phyloP scores from a whole-genome alignment of 2,329 filamentous ascomycete species.

The Alternaria brassicae region DNA sequence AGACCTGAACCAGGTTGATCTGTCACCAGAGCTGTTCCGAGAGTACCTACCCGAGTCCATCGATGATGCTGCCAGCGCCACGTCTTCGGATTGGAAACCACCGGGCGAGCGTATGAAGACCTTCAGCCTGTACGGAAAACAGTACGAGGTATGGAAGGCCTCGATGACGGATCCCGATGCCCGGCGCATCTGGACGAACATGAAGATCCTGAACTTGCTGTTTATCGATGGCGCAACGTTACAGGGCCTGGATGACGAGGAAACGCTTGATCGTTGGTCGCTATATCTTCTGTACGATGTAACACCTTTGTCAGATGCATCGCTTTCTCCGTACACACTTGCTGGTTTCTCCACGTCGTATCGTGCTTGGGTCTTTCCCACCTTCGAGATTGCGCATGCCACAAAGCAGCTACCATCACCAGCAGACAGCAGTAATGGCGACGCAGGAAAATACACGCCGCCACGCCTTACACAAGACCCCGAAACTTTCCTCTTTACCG shows the following conservation, averaged over 20 bases:
- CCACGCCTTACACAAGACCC: slow-evolving; percentile 38
- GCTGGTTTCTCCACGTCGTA: slow-evolving; percentile 92
- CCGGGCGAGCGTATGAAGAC: slow-evolving; percentile 75
- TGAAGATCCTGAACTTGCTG: slow-evolving; percentile 83
- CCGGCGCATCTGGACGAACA: slow-evolving; percentile 74
- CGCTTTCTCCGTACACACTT: slow-evolving; percentile 68
- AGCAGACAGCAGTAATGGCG: slow-evolving; percentile 36
- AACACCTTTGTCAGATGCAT: slow-evolving; percentile 38
- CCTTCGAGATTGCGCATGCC: slow-evolving; percentile 50
- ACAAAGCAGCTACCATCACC: slow-evolving; percentile 45
- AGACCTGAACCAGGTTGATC: slow-evolving; percentile 70
- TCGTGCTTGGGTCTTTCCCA: slow-evolving; percentile 74
- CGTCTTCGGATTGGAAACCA: slow-evolving; percentile 64
- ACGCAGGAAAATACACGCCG: slow-evolving; percentile 52
- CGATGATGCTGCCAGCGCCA: slow-evolving; percentile 36
- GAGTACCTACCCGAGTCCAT: slow-evolving; percentile 53
- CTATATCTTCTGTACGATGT: slow-evolving; percentile 74
- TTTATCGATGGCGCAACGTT: slow-evolving; percentile 93
- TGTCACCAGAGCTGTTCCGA: slow-evolving; percentile 65
- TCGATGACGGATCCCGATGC: slow-evolving; percentile 74
- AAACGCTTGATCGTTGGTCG: slow-evolving; percentile 82
- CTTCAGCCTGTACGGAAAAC: slow-evolving; percentile 67
- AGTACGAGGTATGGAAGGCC: slow-evolving; percentile 86
- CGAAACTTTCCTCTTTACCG: slow-evolving; percentile 39
- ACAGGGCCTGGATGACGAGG: slow-evolving; percentile 73